These are phyloP conservation scores for Vigna mungo DNA, from an alignment of 306 rosid genomes.

Conservation along the genomic window DNA sequence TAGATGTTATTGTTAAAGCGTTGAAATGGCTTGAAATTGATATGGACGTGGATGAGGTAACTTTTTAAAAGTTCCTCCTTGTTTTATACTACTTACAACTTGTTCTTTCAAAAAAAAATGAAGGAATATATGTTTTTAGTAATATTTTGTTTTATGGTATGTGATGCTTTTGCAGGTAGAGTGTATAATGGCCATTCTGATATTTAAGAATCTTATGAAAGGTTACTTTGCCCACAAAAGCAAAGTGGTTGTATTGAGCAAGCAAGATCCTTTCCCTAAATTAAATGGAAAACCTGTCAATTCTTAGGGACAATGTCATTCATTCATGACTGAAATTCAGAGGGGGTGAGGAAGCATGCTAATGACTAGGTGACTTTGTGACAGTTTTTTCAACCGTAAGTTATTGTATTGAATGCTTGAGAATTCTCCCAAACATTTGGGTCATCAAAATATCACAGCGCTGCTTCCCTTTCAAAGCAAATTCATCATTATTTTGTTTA, in stretches of 20 bases:
- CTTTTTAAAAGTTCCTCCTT: slow-evolving; percentile 2
- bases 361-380: neutral
- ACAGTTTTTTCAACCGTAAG: slow-evolving; percentile 4
- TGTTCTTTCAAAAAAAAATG: slow-evolving; percentile 21
- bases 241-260: slow-evolving; percentile 93
- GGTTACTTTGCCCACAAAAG: slow-evolving; percentile 99
- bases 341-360: slow-evolving; percentile 26
- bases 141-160: neutral
- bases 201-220: slow-evolving; percentile 80
- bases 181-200: slow-evolving; percentile 90
- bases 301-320: slow-evolving; percentile 48
- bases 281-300: slow-evolving; percentile 86
- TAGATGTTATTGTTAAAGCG: slow-evolving; percentile 91
- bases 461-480: slow-evolving; percentile 32
- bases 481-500: slow-evolving; percentile 19
- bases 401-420: slow-evolving; percentile 30
- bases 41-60: slow-evolving; percentile 95
- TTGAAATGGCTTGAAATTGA: slow-evolving; percentile 92
- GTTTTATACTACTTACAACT: neutral
- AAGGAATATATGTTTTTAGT: slow-evolving; percentile 5
- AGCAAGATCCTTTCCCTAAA: slow-evolving; percentile 94
- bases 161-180: slow-evolving; percentile 76
- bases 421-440: slow-evolving; percentile 22
- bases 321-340: slow-evolving; percentile 6
- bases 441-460: slow-evolving; percentile 10